Percentiles rank a stretch among this genome's conserved stretches.
phyloP scores from a whole-genome alignment of 164 flowering plant genomes.

The Litsea cubeba region DNA sequence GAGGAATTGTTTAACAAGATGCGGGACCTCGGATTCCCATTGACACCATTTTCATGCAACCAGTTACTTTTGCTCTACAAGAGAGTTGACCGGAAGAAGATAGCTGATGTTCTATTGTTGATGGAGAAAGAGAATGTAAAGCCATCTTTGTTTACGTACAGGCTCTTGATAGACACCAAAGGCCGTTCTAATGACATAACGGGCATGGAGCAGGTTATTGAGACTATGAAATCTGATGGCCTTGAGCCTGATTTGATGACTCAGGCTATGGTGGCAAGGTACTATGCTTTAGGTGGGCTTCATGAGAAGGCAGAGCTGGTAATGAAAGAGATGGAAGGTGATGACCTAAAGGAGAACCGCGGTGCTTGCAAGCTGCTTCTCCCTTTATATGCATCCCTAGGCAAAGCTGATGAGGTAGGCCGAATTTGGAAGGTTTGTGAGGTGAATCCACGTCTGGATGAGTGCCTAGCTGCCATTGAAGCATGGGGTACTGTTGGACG shows the following conservation, averaged over 20 bases:
- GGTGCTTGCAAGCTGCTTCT: constrained; percentile 40
- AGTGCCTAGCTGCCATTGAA: constrained; percentile 60
- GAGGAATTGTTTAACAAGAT: constrained; percentile 76
- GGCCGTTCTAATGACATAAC: constrained; percentile 59
- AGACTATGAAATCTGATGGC: constrained; percentile 76
- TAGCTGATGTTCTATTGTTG: constrained; percentile 63
- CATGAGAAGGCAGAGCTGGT: constrained; percentile 65
- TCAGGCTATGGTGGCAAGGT: constrained; percentile 40
- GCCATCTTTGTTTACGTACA: constrained; percentile 57
- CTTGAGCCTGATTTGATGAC: constrained; percentile 38
- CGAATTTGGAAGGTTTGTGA: constrained; percentile 68
- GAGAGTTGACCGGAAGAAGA: constrained; percentile 64
- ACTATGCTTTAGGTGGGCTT: constrained; percentile 48
- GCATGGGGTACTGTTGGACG: constrained; percentile 76
- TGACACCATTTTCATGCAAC: constrained; percentile 62
- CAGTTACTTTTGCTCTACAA: constrained; percentile 76
- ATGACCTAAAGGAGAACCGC: constrained; percentile 33
- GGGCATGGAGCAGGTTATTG: constrained; percentile 75
- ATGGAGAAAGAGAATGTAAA: constrained; percentile 86
- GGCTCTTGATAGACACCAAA: constrained; percentile 59
- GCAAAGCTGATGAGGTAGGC: constrained; percentile 60
- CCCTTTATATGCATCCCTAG: constrained; percentile 66
- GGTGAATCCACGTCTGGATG: constrained; percentile 35
- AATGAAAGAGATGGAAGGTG: constrained; percentile 71
- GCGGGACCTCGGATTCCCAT: constrained; percentile 57